Evolutionary conservation across 2,329 filamentous ascomycete genomes (phyloP), one percentile per base, ranked within the genome.

Genomic region (Xenosphaeropsis pyriputrescens): DNA sequence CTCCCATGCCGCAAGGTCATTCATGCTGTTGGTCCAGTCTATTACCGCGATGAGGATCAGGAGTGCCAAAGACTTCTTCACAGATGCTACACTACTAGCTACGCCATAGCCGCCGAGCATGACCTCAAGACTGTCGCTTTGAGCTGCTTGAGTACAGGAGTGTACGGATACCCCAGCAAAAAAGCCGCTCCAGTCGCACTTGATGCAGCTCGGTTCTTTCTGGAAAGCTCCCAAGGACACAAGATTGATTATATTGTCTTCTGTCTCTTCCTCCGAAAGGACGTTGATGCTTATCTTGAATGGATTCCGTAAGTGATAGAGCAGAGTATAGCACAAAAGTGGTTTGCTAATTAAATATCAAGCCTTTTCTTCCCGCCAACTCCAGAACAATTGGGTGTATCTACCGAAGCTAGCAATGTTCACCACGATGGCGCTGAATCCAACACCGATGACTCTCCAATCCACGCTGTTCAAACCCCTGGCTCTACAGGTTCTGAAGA

Each of bases 21-120:
- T 39, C 91, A 96, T 57, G 75, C 91, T 14, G 89, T 95, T 3
- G 91, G 91, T 0, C 91, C 91, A 0, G 59, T 93, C 19, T 95
- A 88, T 57, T 47, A 61, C 37, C 47, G 49, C 1, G 50, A 56
- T 3, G 53, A 64, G 14, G 48, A 62, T 15, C 56, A 56, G 17
- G 40, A 52, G 9, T 63, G 64, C 38, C 54, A 68, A 61, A 41
- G 58, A 53, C 46, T 80, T 32, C 59, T 80, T 17, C 53, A 55
- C 13, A 58, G 61, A 36, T 78, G 86, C 61, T 98, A 98, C 55
- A 64, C 63, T 6, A 72, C 63, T 32, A 80, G 77, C 47, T 58
- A 96, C 41, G 62, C 80, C 49, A 55, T 93, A n/a, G 86, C 86
- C 0, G 75, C 75, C 0, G 57, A 75, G 37, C 67, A 79, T 38